Evolutionary conservation across 148 eudicot species (phyloP).

Genomic region (Fagopyrum esculentum): DNA sequence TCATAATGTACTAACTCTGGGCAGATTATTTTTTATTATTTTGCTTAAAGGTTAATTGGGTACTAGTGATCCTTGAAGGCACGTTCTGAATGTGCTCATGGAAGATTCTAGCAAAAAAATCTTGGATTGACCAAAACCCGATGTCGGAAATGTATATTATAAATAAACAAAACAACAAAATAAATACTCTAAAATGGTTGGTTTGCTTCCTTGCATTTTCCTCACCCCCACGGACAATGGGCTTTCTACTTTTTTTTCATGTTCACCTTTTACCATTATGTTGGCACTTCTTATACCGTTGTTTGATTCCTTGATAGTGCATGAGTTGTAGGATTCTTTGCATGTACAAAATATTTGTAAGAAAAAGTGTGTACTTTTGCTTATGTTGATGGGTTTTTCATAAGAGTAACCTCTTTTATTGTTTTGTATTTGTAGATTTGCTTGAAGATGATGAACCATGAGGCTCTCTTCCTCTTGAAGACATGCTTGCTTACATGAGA

Average conservation of each 20-base stretch:
- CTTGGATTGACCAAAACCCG: too few species aligned
- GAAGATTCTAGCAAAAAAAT: too few species aligned
- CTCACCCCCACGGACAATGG: not conserved
- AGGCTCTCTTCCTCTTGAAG: conserved; percentile 57
- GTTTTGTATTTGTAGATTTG: conserved; percentile 28
- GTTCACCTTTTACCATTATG: not conserved
- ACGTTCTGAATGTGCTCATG: too few species aligned
- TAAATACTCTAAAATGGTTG: not conserved
- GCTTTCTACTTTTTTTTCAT: not conserved
- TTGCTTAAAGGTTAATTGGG: too few species aligned
- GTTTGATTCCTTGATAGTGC: not conserved
- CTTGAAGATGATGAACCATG: conserved; percentile 66
- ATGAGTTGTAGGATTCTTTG: not conserved
- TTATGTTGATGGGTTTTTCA: not conserved
- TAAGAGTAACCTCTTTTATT: not conserved
- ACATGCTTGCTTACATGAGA: conserved; percentile 24
- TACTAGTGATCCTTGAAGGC: too few species aligned
- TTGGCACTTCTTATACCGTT: not conserved
- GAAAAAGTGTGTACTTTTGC: not conserved
- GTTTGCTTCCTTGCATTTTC: not conserved
- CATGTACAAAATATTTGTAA: not conserved
- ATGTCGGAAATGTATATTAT: not conserved
- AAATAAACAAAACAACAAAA: not conserved
- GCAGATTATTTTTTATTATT: too few species aligned
- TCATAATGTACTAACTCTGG: not conserved